Percentiles rank a stretch among this genome's conserved stretches.
These are phyloP conservation scores for Dacryopinax primogenitus DNA, from an alignment of 768 basidiomycete species.

Conservation along the genomic window DNA sequence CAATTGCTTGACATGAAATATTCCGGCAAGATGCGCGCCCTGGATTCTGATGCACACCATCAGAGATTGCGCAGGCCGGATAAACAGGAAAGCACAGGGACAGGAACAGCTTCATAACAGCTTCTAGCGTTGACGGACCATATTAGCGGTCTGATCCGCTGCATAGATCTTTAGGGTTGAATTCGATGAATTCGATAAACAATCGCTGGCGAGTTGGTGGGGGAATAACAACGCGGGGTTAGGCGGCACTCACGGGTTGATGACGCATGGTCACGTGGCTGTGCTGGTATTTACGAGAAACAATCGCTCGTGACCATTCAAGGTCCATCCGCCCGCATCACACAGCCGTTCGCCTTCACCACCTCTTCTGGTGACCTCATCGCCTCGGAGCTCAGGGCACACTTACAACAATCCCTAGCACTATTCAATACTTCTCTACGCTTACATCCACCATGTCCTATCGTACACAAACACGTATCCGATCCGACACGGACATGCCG, in stretches of 20 bases:
- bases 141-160: too few relatives aligned
- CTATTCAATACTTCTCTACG: neutral
- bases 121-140: too few relatives aligned
- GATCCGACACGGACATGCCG: neutral
- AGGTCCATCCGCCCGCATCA: neutral
- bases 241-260: neutral
- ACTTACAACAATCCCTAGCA: neutral
- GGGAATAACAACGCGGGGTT: neutral
- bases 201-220: too few relatives aligned
- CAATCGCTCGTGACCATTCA: neutral
- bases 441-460: neutral
- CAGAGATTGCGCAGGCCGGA: too few relatives aligned
- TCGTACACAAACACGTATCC: neutral
- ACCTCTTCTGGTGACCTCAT: neutral
- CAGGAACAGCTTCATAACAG: too few relatives aligned
- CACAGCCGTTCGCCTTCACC: neutral
- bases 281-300: constrained; percentile 5
- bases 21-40: neutral
- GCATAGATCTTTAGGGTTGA: too few relatives aligned
- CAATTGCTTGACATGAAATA: neutral
- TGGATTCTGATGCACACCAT: neutral
- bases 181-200: neutral
- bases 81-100: too few relatives aligned
- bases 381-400: neutral
- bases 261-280: neutral